Evolutionary conservation across 306 rosid genomes (phyloP).

Genomic region (Coriaria nepalensis): DNA sequence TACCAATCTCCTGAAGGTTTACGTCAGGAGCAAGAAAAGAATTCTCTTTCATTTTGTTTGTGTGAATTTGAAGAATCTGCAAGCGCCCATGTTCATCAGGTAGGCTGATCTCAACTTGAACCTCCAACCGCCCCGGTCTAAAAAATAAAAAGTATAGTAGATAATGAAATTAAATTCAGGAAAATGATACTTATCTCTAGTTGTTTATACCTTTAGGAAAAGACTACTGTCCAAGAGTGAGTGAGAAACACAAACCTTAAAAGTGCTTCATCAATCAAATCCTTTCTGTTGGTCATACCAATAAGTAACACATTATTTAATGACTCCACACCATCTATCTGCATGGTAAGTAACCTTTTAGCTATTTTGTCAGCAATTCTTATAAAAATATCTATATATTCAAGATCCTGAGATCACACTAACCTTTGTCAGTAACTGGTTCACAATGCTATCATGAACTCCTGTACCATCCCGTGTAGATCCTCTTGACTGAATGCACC

Average conservation of each 20-base stretch:
- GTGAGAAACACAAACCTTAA: slow-evolving; percentile 43
- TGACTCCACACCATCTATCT: slow-evolving; percentile 99
- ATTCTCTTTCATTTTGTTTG: slow-evolving; percentile 96
- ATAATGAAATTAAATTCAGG: background rate
- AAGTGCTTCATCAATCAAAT: slow-evolving; percentile 96
- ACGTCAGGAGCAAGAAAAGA: slow-evolving; percentile 91
- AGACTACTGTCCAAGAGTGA: background rate
- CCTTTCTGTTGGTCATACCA: slow-evolving; percentile 99
- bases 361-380: slow-evolving; percentile 13
- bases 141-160: slow-evolving; percentile 2
- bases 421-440: slow-evolving; percentile 98
- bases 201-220: background rate
- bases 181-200: background rate
- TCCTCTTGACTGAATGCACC: slow-evolving; percentile 70
- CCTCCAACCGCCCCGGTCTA: slow-evolving; percentile 98
- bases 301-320: slow-evolving; percentile 94
- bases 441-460: slow-evolving; percentile 97
- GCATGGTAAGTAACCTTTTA: slow-evolving; percentile 24
- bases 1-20: slow-evolving; percentile 90
- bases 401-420: slow-evolving; percentile 12
- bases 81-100: slow-evolving; percentile 96
- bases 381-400: background rate
- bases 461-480: slow-evolving; percentile 98
- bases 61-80: slow-evolving; percentile 96
- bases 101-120: slow-evolving; percentile 93